Conservation (phyloP, 2,329 filamentous ascomycete genomes). For the Penicillium sclerotiorum region DNA sequence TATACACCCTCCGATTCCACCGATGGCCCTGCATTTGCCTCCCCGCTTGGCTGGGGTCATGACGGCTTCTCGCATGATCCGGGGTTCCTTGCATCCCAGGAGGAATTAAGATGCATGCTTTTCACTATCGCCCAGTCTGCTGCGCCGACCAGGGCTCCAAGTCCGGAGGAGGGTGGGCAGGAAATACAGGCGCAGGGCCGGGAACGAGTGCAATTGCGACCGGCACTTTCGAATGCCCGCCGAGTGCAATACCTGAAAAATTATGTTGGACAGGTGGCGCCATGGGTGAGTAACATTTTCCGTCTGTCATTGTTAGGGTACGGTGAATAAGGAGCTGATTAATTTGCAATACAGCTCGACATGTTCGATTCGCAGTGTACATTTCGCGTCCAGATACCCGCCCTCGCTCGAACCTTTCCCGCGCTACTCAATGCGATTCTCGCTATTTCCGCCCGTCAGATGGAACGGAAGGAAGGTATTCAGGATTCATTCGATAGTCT, state of each 20-base stretch:
- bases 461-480: conserved; percentile 53
- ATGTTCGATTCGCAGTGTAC: conserved; percentile 58
- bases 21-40: conserved; percentile 17
- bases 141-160: conserved; percentile 44
- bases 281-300: conserved; percentile 45
- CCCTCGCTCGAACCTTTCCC: conserved; percentile 51
- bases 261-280: conserved; percentile 57
- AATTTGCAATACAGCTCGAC: conserved; percentile 48
- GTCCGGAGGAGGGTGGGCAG: conserved; percentile 32
- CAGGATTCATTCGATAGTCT: conserved; percentile 53
- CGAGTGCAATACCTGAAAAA: conserved; percentile 50
- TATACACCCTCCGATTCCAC: conserved; percentile 18
- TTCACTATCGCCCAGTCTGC: conserved; percentile 50
- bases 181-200: neutral
- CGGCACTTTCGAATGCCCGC: conserved; percentile 35
- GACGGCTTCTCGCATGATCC: conserved; percentile 43
- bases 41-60: conserved; percentile 27
- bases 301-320: neutral
- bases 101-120: conserved; percentile 48
- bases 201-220: conserved; percentile 12
- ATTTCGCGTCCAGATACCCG: conserved; percentile 56
- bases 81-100: conserved; percentile 49
- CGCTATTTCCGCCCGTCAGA: conserved; percentile 57
- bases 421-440: conserved; percentile 55
- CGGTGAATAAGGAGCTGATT: neutral